Conservation (phyloP, 2,329 filamentous ascomycete genomes). For the Orbilia brochopaga region DNA sequence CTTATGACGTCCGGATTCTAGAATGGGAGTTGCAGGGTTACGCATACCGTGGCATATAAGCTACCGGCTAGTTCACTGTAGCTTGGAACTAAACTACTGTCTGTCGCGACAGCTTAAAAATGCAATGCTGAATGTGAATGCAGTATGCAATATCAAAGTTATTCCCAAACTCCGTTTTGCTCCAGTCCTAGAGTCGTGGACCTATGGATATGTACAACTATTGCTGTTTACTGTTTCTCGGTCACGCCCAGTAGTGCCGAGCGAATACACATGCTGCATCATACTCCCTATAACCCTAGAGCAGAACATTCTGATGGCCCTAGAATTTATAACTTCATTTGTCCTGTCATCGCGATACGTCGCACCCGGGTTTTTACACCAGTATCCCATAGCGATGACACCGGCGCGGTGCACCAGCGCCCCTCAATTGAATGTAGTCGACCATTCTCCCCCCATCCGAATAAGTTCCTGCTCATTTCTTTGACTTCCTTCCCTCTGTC, state of each 20-base stretch:
- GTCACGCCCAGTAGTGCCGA: not conserved
- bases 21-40: constrained; percentile 32
- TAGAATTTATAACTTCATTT: constrained; percentile 30
- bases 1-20: not conserved
- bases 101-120: not conserved
- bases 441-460: constrained; percentile 13
- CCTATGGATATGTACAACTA: not conserved
- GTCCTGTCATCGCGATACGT: constrained; percentile 2
- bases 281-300: not conserved
- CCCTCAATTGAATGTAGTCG: constrained; percentile 17
- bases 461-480: constrained; percentile 13
- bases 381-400: constrained; percentile 25
- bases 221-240: not conserved
- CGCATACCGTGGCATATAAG: constrained; percentile 35
- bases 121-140: not conserved
- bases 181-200: not conserved
- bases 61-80: not conserved
- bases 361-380: not conserved
- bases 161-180: not conserved
- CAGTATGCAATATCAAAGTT: not conserved
- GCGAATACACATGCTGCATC: not conserved
- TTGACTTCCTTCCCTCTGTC: constrained; percentile 9
- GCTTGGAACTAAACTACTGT: not conserved
- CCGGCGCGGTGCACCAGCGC: not conserved
- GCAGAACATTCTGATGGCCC: constrained; percentile 26